These are phyloP conservation scores for Vitis hybrid DNA, from an alignment of 177 flowering plant species.

Conservation along the genomic window DNA sequence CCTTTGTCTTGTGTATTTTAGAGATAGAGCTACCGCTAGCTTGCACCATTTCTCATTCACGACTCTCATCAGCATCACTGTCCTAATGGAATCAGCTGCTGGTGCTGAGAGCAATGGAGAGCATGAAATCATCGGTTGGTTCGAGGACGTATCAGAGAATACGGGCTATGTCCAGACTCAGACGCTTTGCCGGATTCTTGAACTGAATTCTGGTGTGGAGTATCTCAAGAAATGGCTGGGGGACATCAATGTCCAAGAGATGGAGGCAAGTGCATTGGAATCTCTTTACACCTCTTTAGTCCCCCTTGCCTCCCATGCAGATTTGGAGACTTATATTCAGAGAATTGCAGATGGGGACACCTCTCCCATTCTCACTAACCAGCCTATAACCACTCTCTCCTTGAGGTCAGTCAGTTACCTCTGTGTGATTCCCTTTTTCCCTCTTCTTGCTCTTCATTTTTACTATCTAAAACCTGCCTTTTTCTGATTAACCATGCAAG, in stretches of 20 bases:
- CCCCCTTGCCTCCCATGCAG: constrained; percentile 73
- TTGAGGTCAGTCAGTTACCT: constrained; percentile 47
- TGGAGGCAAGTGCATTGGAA: constrained; percentile 53
- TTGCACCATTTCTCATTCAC: too few relatives aligned
- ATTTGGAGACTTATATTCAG: constrained; percentile 72
- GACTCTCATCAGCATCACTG: too few relatives aligned
- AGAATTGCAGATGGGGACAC: constrained; percentile 85
- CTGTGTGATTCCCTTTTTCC: too few relatives aligned
- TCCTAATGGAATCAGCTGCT: constrained; percentile 14
- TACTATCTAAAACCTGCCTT: too few relatives aligned
- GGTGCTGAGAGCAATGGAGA: constrained; percentile 14
- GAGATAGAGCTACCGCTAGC: too few relatives aligned
- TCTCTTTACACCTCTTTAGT: constrained; percentile 56
- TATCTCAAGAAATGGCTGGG: constrained; percentile 71
- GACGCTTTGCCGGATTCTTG: constrained; percentile 62
- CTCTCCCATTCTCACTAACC: constrained; percentile 58
- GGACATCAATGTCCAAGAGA: constrained; percentile 37
- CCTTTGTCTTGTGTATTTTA: too few relatives aligned
- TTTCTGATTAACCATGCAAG: too few relatives aligned
- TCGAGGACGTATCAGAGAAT: constrained; percentile 53
- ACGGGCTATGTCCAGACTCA: constrained; percentile 55
- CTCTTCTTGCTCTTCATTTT: not conserved
- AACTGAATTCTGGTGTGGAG: constrained; percentile 54
- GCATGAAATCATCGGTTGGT: constrained; percentile 56
- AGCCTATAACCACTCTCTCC: constrained; percentile 72